Evolutionary conservation across 352 stramenopile species (phyloP), one percentile per base, ranked within the genome.

Genomic region (Globisporangium mamillatum): DNA sequence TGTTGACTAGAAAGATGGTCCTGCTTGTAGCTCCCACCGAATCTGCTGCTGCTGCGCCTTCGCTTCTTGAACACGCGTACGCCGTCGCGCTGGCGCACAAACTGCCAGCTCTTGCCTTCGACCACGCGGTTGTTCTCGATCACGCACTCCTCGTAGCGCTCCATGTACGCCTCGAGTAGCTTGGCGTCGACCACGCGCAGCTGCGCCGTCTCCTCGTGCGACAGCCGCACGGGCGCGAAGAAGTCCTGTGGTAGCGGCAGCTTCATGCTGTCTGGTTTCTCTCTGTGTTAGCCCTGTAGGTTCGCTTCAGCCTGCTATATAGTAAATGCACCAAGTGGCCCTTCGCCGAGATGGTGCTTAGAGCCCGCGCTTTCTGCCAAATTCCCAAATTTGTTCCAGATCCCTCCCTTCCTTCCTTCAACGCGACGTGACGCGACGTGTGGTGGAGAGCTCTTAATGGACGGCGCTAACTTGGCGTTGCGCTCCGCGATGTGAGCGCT

Each of bases 161-260:
- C 60, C 38, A 89, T 55, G 63, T 92, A 88, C 41, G 75, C 62
- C 38, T 78, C 71, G 29, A 90, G 74, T 34, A 90, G 68, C 57
- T 72, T 79, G 63, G 65, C 58, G 67, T 89, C 75, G 32, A 89
- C 75, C 10, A 75, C 65, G 36, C 77, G 70, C 22, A 90, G 70
- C 70, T 90, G 74, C 38, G 69, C 72, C 1, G 58, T 48, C 70
- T 91, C 79, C 0, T 66, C 50, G 10, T 66, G 9, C 12, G 74
- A 78, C 24, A 91, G 76, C 34, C 75, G 70, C 67, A 91, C 76
- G 29, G 78, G 78, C 22, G 74, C 75, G 67, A 86, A 86, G 68
- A 86, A 86, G 61, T 84, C 78, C 5, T 3, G 16, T 22, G 78
- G 78, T 59, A 86, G 72, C 64, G 78, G 76, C 48, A 86, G 68